Conservation (phyloP, 805 yeast genomes). For the Sugiyamaella qingdaonensis region DNA sequence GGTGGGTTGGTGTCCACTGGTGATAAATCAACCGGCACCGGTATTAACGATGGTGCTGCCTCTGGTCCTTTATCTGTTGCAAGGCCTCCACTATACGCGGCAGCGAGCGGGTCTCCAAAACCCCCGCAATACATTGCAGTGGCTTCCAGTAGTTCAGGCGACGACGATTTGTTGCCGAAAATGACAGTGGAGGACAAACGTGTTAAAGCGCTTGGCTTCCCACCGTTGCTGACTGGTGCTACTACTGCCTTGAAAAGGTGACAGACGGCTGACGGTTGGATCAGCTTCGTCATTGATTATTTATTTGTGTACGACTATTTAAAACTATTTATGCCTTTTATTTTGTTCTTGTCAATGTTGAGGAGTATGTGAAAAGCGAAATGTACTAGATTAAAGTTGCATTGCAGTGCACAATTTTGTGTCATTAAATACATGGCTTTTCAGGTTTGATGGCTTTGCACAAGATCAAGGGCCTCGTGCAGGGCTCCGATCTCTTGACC, state of each 20-base stretch:
- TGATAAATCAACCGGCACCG: not conserved
- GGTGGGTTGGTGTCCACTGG: not conserved
- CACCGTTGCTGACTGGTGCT: slow-evolving; percentile 23
- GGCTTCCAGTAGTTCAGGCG: not conserved
- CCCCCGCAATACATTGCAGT: slow-evolving; percentile 2
- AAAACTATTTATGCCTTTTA: not conserved
- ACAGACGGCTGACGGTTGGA: not conserved
- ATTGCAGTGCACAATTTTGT: too few species aligned
- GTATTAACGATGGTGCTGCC: not conserved
- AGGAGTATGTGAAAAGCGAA: not conserved
- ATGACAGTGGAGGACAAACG: slow-evolving; percentile 14
- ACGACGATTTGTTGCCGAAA: slow-evolving; percentile 1
- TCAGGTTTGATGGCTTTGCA: slow-evolving; percentile 7
- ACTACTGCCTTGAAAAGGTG: slow-evolving; percentile 11
- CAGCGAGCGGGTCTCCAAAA: not conserved
- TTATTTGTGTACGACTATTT: not conserved
- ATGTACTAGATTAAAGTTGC: too few species aligned
- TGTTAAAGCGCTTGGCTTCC: slow-evolving; percentile 28
- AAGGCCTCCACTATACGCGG: slow-evolving; percentile 16
- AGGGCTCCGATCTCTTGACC: slow-evolving; percentile 30
- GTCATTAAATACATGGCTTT: not conserved
- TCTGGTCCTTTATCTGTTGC: slow-evolving; percentile 7
- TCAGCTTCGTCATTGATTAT: not conserved
- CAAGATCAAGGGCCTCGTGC: slow-evolving; percentile 23
- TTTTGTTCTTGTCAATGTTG: not conserved